A percentile compares a stretch with the other conserved stretches of the same genome.
Conservation (phyloP, 257 asterid genomes). For the Scutellaria baicalensis region DNA sequence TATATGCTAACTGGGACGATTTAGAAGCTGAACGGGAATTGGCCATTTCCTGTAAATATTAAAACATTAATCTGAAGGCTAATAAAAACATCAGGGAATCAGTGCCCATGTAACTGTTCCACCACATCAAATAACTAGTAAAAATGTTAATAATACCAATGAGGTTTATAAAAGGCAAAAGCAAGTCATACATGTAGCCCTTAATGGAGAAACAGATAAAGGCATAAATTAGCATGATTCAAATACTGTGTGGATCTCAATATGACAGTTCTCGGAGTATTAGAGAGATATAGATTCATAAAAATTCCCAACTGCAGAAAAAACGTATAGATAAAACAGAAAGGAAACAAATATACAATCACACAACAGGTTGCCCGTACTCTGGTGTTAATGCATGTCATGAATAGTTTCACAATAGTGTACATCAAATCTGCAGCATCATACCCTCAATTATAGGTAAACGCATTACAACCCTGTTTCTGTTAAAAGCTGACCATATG, state of each 20-base stretch:
- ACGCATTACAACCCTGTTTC: background rate
- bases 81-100: conserved; percentile 12
- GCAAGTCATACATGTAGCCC: background rate
- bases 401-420: background rate
- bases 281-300: background rate
- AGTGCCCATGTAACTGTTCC: background rate
- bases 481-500: background rate
- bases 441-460: background rate
- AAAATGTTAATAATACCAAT: background rate
- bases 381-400: background rate
- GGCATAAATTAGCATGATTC: conserved; percentile 5
- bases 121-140: conserved; percentile 1
- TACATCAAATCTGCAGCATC: background rate
- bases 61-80: conserved; percentile 14
- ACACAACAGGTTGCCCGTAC: background rate
- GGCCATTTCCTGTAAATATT: conserved; percentile 62
- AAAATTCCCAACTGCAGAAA: background rate
- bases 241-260: background rate
- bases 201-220: background rate
- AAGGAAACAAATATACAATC: background rate
- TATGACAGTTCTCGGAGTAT: background rate
- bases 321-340: background rate
- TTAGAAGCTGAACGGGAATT: conserved; percentile 37
- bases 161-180: background rate
- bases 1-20: conserved; percentile 41